A percentile compares a stretch with the other conserved stretches of the same genome.
Evolutionary conservation across 2,329 filamentous ascomycete species (phyloP).

Genomic region (Coniochaeta hoffmannii): DNA sequence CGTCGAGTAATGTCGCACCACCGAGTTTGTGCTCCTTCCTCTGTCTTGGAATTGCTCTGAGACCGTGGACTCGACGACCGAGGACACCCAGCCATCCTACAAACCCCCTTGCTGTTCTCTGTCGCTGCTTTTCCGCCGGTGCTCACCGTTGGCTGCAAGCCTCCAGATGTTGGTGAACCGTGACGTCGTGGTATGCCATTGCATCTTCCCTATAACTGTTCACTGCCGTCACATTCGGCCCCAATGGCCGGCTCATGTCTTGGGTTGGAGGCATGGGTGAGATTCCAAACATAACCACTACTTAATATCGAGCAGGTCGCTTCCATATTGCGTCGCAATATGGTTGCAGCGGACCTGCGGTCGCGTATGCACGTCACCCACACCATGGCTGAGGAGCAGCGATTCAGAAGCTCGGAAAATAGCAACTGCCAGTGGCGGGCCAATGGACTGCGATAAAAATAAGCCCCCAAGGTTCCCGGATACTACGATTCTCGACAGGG

Average conservation of each 20-base stretch:
- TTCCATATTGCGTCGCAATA: background rate
- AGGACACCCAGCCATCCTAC: background rate
- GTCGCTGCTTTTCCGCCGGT: background rate
- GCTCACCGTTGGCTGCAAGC: background rate
- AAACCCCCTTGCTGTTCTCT: background rate
- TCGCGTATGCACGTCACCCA: slow-evolving; percentile 2
- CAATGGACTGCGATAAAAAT: slow-evolving; percentile 2
- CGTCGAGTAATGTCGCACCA: slow-evolving; percentile 3
- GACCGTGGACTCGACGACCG: background rate
- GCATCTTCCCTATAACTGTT: background rate
- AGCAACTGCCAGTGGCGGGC: background rate
- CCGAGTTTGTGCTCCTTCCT: background rate
- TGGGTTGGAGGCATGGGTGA: background rate
- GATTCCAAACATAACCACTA: slow-evolving; percentile 1
- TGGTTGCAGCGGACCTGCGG: background rate
- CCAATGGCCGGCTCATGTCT: background rate
- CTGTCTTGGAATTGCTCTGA: background rate
- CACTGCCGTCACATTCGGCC: background rate
- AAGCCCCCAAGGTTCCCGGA: slow-evolving; percentile 1
- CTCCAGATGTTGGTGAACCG: background rate
- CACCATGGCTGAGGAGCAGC: background rate
- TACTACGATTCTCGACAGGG: background rate
- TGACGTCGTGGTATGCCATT: background rate
- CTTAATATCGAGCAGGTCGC: background rate
- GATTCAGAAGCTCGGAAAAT: slow-evolving; percentile 1